Base-by-base conservation (phyloP, 768 basidiomycete genomes). In the Suillus discolor region DNA sequence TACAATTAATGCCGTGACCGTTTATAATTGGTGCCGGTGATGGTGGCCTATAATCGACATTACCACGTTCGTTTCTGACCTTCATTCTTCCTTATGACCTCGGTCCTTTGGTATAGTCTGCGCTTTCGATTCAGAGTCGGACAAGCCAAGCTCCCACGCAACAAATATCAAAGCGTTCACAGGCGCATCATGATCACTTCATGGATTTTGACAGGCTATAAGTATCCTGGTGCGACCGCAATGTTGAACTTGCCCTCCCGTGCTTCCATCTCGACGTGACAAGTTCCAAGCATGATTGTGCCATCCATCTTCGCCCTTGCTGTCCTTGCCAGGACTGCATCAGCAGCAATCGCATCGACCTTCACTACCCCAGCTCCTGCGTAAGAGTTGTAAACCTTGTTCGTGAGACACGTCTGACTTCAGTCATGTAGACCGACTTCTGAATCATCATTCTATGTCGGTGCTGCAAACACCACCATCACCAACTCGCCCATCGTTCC, bases 391-490 rank as follows among this genome's bases (percentile, higher is more conserved):
- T 63, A 25, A 28, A 16, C 16, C 15, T 9, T 38, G 2, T 55
- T 16, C 53, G 36, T 2, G 15, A 18, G 39, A 45, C 16, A 38
- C 54, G 20, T n/a, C 61, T 69, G 59, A 71, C 44, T 44, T 54
- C 42, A 11, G 41, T 36, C 44, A 60, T 31, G 18, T 51, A 77
- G 76, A 57, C 75, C 75, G 3, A 75, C 75, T 4, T 71, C 69
- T 49, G 63, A 67, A n/a, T 78, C 71, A 36, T 2, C 78, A 45
- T 81, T 81, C 74, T 85, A 85, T 68, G 69, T 76, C 28, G 83
- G 83, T 16, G 42, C 70, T 31, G 77, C 73, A 61, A 85, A 85
- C 67, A 72, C 72, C 65, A 83, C 84, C 15, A 77, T 86, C 55
- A 66, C 77, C 39, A 81, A 81, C 67, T 25, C 70, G 1, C 71